Evolutionary conservation across 805 yeast species (phyloP).

Genomic region (Teunomyces funiuensis): DNA sequence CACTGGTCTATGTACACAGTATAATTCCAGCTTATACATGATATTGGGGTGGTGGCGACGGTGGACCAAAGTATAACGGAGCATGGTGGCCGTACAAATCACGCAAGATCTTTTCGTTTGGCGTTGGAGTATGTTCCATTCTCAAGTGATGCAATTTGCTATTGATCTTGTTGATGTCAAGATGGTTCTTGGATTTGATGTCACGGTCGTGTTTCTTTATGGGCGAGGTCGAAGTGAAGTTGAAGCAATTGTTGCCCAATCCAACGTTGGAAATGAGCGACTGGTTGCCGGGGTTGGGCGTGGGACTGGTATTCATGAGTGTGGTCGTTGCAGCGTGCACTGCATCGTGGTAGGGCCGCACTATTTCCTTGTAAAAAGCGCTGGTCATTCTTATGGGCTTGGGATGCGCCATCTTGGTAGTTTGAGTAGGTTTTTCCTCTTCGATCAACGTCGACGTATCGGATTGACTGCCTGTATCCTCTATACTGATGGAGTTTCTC

Average conservation of each 20-base stretch:
- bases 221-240: conserved; percentile 29
- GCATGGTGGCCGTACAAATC: conserved; percentile 3
- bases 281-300: conserved; percentile 5
- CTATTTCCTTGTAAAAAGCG: conserved; percentile 13
- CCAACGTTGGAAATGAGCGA: conserved; percentile 29
- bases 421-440: conserved; percentile 5
- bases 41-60: conserved; percentile 27
- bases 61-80: not conserved
- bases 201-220: conserved; percentile 16
- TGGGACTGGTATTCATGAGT: conserved; percentile 3
- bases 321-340: conserved; percentile 4
- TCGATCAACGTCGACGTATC: conserved; percentile 11
- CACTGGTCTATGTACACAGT: conserved; percentile 1
- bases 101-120: conserved; percentile 3
- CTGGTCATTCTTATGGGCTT: conserved; percentile 14
- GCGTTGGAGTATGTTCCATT: conserved; percentile 11
- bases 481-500: not conserved
- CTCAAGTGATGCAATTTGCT: conserved; percentile 19
- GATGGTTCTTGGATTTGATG: conserved; percentile 23
- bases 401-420: conserved; percentile 13
- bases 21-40: conserved; percentile 12
- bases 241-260: conserved; percentile 37
- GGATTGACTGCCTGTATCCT: conserved; percentile 4
- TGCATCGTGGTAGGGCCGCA: conserved; percentile 9
- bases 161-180: conserved; percentile 29